These are phyloP conservation scores for Ceratocystis albifundus DNA, from an alignment of 2,329 filamentous ascomycete species.

Conservation along the genomic window DNA sequence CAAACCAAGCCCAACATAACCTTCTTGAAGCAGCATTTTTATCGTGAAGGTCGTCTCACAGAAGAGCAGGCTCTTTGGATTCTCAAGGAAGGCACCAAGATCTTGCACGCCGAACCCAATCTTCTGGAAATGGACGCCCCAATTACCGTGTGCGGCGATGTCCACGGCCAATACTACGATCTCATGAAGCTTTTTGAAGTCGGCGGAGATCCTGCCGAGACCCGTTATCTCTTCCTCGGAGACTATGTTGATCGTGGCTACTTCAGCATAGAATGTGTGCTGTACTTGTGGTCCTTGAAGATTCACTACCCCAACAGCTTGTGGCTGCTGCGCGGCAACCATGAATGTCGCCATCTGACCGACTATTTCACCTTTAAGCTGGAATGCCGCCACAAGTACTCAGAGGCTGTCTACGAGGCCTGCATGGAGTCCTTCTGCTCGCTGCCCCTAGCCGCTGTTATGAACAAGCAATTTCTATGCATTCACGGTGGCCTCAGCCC, in stretches of 20 bases:
- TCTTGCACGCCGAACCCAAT: slow-evolving; percentile 84
- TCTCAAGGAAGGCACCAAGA: slow-evolving; percentile 72
- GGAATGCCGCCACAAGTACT: slow-evolving; percentile 99
- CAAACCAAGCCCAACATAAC: slow-evolving; percentile 79
- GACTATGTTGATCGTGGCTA: slow-evolving; percentile 98
- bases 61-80: slow-evolving; percentile 98
- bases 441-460: slow-evolving; percentile 84
- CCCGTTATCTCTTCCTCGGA: slow-evolving; percentile 88
- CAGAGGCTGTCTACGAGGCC: slow-evolving; percentile 86
- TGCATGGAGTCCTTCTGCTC: slow-evolving; percentile 98
- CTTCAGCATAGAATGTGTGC: slow-evolving; percentile 97
- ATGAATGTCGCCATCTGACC: slow-evolving; percentile 96
- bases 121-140: slow-evolving; percentile 98
- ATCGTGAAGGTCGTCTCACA: slow-evolving; percentile 89
- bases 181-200: slow-evolving; percentile 99
- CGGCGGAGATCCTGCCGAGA: slow-evolving; percentile 90
- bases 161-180: slow-evolving; percentile 98
- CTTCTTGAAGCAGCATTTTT: slow-evolving; percentile 97
- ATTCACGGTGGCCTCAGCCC: slow-evolving; percentile 95
- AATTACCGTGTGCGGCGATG: slow-evolving; percentile 96
- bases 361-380: slow-evolving; percentile 99
- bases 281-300: slow-evolving; percentile 96
- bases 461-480: slow-evolving; percentile 99
- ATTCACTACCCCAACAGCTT: slow-evolving; percentile 98
- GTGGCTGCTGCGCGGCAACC: slow-evolving; percentile 94